phyloP scores from a whole-genome alignment of 129 eudicot genomes.

The Flaveria bidentis region DNA sequence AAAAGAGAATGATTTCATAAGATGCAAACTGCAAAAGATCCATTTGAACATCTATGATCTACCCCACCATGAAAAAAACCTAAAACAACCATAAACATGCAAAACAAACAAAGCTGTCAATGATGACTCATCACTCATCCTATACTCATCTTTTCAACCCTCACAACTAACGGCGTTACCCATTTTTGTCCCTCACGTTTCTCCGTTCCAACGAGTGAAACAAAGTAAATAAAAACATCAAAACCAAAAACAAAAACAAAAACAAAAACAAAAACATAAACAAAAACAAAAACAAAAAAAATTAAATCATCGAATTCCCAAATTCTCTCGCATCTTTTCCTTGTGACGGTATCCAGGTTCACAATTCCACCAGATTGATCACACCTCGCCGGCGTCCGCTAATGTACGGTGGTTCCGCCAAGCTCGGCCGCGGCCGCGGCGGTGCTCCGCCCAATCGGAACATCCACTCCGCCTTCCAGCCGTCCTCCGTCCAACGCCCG shows the following conservation, averaged over 20 bases:
- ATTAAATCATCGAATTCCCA: conserved; percentile 34
- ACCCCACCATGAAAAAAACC: too few relatives aligned
- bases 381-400: conserved; percentile 15
- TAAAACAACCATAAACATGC: too few relatives aligned
- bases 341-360: conserved; percentile 44
- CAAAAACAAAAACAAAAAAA: too few relatives aligned
- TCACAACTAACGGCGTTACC: conserved; percentile 6
- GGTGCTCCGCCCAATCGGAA: conserved; percentile 60
- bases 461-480: conserved; percentile 57
- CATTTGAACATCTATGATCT: too few relatives aligned
- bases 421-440: conserved; percentile 74
- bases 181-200: neutral
- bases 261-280: neutral
- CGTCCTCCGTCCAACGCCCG: conserved; percentile 53
- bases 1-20: too few relatives aligned
- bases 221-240: neutral
- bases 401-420: conserved; percentile 75
- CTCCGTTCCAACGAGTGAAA: conserved; percentile 4
- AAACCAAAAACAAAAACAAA: neutral
- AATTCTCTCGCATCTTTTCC: conserved; percentile 39
- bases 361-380: conserved; percentile 27
- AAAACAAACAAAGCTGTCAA: too few relatives aligned
- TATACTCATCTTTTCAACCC: neutral
- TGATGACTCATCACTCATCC: too few relatives aligned
- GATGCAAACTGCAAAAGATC: too few relatives aligned